Evolutionary conservation across 495 filamentous ascomycete species (phyloP).

Genomic region (Neurospora africana): DNA sequence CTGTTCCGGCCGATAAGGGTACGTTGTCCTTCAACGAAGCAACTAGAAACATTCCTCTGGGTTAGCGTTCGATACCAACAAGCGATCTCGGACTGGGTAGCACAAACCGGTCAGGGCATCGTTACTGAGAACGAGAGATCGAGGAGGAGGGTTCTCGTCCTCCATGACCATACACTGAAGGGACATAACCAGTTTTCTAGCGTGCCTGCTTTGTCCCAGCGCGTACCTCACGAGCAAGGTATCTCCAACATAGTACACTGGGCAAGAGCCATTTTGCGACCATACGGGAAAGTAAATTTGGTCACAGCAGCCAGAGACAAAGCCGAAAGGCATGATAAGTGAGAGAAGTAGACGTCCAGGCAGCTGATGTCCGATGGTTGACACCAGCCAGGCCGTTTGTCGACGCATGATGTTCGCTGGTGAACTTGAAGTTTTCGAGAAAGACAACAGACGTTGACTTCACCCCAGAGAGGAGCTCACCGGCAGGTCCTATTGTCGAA

Average conservation of each 20-base stretch:
- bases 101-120: background rate
- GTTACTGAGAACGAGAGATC: background rate
- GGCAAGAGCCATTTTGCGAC: background rate
- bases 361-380: background rate
- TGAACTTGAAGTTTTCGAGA: background rate
- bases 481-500: background rate
- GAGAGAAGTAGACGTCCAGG: background rate
- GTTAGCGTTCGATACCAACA: background rate
- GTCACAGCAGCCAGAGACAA: background rate
- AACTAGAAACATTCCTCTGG: background rate
- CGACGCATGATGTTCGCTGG: background rate
- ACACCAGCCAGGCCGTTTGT: background rate
- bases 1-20: background rate
- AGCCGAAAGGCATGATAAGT: background rate
- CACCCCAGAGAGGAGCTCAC: background rate
- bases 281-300: background rate
- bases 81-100: background rate
- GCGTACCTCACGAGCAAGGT: background rate
- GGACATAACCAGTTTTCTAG: background rate
- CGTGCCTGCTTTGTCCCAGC: background rate
- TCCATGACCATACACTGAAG: background rate
- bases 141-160: background rate
- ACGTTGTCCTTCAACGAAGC: background rate
- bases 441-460: too few relatives aligned
- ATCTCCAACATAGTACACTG: background rate